Evolutionary conservation across 2,329 filamentous ascomycete genomes (phyloP), one percentile per base, ranked within the genome.

Genomic region (Cytospora paraplurivora): DNA sequence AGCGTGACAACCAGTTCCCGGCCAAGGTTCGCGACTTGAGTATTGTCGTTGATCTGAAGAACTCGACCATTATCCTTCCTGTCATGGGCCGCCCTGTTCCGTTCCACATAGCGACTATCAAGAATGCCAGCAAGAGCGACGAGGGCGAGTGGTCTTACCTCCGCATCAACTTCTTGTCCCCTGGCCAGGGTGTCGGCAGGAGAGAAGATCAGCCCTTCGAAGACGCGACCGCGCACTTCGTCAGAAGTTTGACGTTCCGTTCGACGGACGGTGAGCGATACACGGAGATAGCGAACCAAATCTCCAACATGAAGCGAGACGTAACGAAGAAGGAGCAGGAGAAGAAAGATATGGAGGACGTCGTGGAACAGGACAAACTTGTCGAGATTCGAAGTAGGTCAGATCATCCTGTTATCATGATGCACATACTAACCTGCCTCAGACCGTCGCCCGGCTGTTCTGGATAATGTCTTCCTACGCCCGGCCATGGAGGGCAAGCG

Each of bases 271-370:
- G 93, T 64, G 87, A 92, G 66, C 88, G 94, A 67, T 93, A 99
- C 74, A 89, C 92, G 64, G 92, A 96, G 71, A 95, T 99, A 69
- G 90, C 93, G 13, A 90, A 90, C 66, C 91, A 96, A 72, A 98
- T 99, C 71, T 94, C 92, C 12, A 95, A 97, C 72, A 89, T 99
- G 81, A 96, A 97, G 81, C 96, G 95, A 74, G 92, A 94, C 69
- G 88, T 91, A 6, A 86, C 92, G 50, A 93, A 96, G 77, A 91
- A 92, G 71, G 95, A 99, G 76, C 93, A 97, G 72, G 94, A 97
- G 77, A 97, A 98, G 86, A 99, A 99, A 80, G 94, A 99, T 71
- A 90, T 99, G 90, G 95, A 99, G 75, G 95, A 99, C 76, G 95
- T 99, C 27, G 93, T 99, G 7, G 95, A 98, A 77, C 95, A 99